Evolutionary conservation across 2,329 filamentous ascomycete genomes (phyloP).

Genomic region (Claviceps fusiformis): DNA sequence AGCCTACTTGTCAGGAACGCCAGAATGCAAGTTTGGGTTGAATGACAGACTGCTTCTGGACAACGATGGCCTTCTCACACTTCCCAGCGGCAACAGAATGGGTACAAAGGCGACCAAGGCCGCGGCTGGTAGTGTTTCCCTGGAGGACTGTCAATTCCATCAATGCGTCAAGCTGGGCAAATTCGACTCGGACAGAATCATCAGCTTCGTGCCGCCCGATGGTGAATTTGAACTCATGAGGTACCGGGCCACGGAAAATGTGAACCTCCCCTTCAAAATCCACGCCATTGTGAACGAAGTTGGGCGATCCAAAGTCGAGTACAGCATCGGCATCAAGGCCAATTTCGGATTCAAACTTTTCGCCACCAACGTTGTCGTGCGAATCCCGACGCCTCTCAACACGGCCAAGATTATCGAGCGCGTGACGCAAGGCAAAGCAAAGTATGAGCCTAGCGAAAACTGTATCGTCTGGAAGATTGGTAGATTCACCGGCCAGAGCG

Average conservation of each 20-base stretch:
- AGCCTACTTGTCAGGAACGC: constrained; percentile 88
- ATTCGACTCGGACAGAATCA: constrained; percentile 92
- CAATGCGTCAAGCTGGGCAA: constrained; percentile 96
- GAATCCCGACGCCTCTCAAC: constrained; percentile 91
- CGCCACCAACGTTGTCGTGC: constrained; percentile 87
- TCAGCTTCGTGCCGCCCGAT: constrained; percentile 91
- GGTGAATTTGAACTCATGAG: constrained; percentile 98
- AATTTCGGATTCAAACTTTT: constrained; percentile 96
- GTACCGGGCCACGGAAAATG: constrained; percentile 95
- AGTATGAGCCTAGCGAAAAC: constrained; percentile 96
- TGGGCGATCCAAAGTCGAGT: constrained; percentile 94
- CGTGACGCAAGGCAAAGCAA: constrained; percentile 90
- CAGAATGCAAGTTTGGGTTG: constrained; percentile 96
- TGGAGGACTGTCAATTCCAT: constrained; percentile 98
- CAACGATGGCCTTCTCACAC: constrained; percentile 49
- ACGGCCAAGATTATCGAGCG: constrained; percentile 88
- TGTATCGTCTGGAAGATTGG: constrained; percentile 99
- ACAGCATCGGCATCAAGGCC: constrained; percentile 92
- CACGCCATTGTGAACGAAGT: constrained; percentile 97
- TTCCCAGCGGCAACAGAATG: constrained; percentile 62
- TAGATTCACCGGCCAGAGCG: constrained; percentile 94
- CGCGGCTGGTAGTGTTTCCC: constrained; percentile 83
- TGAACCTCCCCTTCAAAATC: constrained; percentile 96
- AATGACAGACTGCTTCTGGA: constrained; percentile 94
- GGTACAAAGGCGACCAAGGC: constrained; percentile 87